Evolutionary conservation across 345 rosid genomes (phyloP).

Genomic region (Eucalyptus cladocalyx): DNA sequence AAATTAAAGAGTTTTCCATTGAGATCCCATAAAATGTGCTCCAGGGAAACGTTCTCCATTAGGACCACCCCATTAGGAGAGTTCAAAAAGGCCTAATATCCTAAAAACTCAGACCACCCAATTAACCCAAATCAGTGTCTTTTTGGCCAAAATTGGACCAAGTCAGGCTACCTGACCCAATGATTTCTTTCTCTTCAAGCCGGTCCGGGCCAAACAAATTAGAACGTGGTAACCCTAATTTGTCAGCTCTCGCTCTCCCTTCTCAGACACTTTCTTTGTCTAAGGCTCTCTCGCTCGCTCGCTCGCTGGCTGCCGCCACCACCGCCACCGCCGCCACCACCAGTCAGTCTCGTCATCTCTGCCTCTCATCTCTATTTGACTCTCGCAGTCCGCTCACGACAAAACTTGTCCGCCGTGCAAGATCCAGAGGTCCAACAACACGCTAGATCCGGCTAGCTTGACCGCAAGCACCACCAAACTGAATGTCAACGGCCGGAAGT

Average conservation of each 20-base stretch:
- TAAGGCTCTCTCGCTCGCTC: neutral
- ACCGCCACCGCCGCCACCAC: rapidly evolving
- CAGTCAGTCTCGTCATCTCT: neutral
- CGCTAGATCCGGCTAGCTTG: neutral
- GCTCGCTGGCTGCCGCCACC: rapidly evolving
- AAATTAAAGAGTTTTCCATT: neutral
- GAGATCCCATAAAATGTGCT: neutral
- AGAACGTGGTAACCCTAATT: neutral
- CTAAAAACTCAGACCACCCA: neutral
- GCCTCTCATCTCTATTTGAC: neutral
- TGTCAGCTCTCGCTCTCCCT: neutral
- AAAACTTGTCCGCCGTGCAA: neutral
- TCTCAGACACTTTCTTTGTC: neutral
- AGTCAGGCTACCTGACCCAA: neutral
- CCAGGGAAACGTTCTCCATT: neutral
- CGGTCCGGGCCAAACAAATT: neutral
- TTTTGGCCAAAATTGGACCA: neutral
- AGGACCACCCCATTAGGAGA: neutral
- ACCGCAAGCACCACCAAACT: neutral
- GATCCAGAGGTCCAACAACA: neutral
- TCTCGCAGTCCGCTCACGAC: rapidly evolving
- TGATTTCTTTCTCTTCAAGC: neutral
- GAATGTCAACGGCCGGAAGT: no score
- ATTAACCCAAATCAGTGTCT: neutral
- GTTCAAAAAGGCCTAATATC: neutral